These are phyloP conservation scores for Sugiyamaella smithiae DNA, from an alignment of 805 yeast species.

Conservation along the genomic window DNA sequence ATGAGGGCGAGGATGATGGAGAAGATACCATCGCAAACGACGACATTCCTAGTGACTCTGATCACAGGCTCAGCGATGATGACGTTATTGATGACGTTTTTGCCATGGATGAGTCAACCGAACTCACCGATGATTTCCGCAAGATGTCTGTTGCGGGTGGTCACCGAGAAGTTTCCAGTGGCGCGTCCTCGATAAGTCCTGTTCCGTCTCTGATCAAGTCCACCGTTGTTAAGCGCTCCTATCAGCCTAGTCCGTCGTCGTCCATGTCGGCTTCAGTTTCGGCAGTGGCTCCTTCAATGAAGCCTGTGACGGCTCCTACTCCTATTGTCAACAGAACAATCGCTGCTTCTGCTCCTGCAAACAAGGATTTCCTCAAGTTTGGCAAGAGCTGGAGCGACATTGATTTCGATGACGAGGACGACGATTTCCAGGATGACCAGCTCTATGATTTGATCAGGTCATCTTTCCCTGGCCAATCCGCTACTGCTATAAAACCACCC, in stretches of 20 bases:
- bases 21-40: constrained; percentile 4
- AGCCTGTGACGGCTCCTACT: neutral
- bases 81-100: constrained; percentile 24
- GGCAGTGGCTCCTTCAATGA: too few species aligned
- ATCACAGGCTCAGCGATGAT: constrained; percentile 9
- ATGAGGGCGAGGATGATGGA: constrained; percentile 14
- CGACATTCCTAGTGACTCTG: neutral
- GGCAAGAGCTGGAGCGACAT: constrained; percentile 32
- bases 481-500: neutral
- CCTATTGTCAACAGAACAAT: constrained; percentile 2
- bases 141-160: constrained; percentile 7
- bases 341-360: constrained; percentile 21
- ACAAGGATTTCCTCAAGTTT: constrained; percentile 27
- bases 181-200: constrained; percentile 24
- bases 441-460: constrained; percentile 14
- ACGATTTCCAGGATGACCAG: constrained; percentile 11
- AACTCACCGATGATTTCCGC: constrained; percentile 6
- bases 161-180: constrained; percentile 14
- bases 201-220: constrained; percentile 28
- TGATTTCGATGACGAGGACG: constrained; percentile 29
- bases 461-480: constrained; percentile 9
- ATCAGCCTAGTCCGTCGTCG: neutral
- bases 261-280: neutral
- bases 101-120: constrained; percentile 23
- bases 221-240: constrained; percentile 1